Evolutionary conservation across 495 filamentous ascomycete genomes (phyloP).

Genomic region (Tuber indicum): DNA sequence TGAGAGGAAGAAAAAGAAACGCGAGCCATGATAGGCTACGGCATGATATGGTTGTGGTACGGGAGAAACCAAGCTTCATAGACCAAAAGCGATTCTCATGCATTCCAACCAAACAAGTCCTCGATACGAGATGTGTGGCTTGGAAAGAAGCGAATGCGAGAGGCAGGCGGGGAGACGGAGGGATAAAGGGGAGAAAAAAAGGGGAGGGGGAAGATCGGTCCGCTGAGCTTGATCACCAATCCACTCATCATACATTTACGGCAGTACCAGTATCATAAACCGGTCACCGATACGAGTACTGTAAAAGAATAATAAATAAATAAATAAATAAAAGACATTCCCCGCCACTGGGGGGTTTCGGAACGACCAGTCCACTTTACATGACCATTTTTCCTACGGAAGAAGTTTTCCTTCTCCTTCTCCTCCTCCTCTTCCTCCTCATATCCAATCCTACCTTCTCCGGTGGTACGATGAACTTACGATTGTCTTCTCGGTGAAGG

Average conservation of each 20-base stretch:
- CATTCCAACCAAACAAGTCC: not conserved
- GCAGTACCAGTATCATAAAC: not conserved
- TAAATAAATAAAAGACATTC: not conserved
- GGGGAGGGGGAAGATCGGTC: not conserved
- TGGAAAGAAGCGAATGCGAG: not conserved
- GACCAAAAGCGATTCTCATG: not conserved
- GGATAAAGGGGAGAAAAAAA: not conserved
- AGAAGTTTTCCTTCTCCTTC: not conserved
- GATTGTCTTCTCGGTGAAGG: not conserved
- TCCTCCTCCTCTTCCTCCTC: not conserved
- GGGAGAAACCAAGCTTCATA: not conserved
- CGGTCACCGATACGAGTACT: not conserved
- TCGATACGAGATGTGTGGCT: not conserved
- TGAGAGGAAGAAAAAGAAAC: not conserved
- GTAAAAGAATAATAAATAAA: not conserved
- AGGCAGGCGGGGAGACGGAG: not conserved
- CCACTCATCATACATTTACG: not conserved
- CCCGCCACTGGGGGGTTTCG: not conserved
- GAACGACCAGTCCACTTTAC: not conserved
- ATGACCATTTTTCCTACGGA: not conserved
- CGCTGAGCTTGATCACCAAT: not conserved
- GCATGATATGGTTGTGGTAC: not conserved
- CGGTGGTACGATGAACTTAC: not conserved
- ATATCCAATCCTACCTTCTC: not conserved
- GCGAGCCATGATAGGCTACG: not conserved